Conservation (phyloP, 805 yeast species). For the Cyberlindnera amylophila region DNA sequence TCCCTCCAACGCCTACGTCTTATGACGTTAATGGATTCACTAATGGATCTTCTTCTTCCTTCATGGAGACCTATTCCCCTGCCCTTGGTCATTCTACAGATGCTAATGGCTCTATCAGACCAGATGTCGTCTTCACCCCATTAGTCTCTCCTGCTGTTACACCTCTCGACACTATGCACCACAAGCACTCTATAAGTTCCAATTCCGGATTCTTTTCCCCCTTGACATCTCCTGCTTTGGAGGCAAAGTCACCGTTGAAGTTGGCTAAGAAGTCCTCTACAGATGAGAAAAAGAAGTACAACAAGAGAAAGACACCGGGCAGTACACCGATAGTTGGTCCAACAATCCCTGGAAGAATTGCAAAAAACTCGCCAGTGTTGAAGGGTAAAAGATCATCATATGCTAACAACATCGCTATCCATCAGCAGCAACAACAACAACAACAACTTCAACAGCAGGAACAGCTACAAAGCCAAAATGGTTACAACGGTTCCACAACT, state of each 20-base stretch:
- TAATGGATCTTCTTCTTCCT: constrained; percentile 8
- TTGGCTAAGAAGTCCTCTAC: constrained; percentile 21
- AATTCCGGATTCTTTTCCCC: constrained; percentile 36
- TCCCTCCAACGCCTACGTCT: constrained; percentile 26
- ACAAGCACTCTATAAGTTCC: constrained; percentile 6
- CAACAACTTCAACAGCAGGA: constrained; percentile 20
- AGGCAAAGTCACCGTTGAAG: constrained; percentile 35
- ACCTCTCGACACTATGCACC: constrained; percentile 41
- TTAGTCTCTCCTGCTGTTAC: constrained; percentile 73
- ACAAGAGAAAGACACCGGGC: constrained; percentile 37
- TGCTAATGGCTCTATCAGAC: constrained; percentile 34
- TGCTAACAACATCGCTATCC: constrained; percentile 14
- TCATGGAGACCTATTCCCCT: constrained; percentile 20
- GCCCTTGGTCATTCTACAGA: constrained; percentile 9
- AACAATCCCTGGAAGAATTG: constrained; percentile 29
- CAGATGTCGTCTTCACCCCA: constrained; percentile 69
- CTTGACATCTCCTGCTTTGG: constrained; percentile 66
- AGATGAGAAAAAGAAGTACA: constrained; percentile 24
- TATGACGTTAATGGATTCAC: constrained; percentile 16
- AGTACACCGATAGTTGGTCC: constrained; percentile 38
- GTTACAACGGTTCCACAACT: constrained; percentile 1
- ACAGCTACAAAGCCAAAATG: constrained; percentile 1
- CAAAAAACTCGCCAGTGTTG: constrained; percentile 37
- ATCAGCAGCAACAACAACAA: constrained; percentile 19
- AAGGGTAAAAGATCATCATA: constrained; percentile 29